Percentiles rank a stretch among this genome's conserved stretches.
These are phyloP conservation scores for Nephelium lappaceum DNA, from an alignment of 345 rosid genomes.

Conservation along the genomic window DNA sequence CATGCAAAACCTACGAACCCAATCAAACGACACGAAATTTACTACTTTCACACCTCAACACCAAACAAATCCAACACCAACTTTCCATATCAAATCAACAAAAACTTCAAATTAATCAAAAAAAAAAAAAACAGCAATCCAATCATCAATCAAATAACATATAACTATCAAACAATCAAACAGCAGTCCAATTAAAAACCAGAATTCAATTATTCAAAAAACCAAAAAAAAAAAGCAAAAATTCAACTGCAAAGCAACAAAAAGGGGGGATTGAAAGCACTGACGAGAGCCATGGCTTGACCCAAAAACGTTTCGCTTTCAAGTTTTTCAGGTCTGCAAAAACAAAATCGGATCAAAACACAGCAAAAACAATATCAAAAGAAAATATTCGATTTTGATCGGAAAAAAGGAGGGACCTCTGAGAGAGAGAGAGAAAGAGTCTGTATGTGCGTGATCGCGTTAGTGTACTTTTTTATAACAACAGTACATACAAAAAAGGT, in stretches of 20 bases:
- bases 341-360: background rate
- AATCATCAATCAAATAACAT: no score
- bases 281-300: slow-evolving; percentile 78
- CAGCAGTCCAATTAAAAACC: slow-evolving; percentile 21
- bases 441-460: no score
- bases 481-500: no score
- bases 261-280: slow-evolving; percentile 21
- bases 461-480: no score
- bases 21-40: slow-evolving; percentile 1
- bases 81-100: background rate
- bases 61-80: background rate
- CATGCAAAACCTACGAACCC: slow-evolving; percentile 56
- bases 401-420: background rate
- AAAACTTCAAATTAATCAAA: no score
- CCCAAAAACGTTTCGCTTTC: slow-evolving; percentile 37
- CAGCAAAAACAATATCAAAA: background rate
- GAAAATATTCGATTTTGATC: background rate
- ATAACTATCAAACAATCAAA: slow-evolving; percentile 40
- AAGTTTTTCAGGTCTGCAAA: slow-evolving; percentile 54
- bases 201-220: background rate
- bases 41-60: background rate
- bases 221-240: background rate
- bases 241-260: background rate
- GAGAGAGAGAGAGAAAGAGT: no score
- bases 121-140: slow-evolving; percentile 31